Evolutionary conservation across 2,329 filamentous ascomycete species (phyloP).

Genomic region (Neopestalotiopsis rosae): DNA sequence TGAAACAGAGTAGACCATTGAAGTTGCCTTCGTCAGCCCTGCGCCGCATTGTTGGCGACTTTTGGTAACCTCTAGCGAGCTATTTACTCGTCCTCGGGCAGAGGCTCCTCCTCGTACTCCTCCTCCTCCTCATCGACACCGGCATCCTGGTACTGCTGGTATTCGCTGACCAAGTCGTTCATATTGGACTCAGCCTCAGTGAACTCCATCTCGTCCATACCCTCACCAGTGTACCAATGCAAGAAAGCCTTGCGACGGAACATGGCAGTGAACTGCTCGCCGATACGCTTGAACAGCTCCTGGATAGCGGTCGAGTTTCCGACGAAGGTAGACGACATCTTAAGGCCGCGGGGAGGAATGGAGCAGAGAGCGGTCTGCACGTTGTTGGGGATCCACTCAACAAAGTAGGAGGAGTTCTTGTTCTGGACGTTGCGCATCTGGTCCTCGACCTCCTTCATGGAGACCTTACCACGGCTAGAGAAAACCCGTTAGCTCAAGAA

Average conservation of each 20-base stretch:
- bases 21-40: not conserved
- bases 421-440: constrained; percentile 99
- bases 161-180: constrained; percentile 99
- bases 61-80: not conserved
- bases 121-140: constrained; percentile 96
- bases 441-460: constrained; percentile 99
- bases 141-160: constrained; percentile 99
- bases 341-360: constrained; percentile 94
- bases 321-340: constrained; percentile 99
- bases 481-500: not conserved
- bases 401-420: constrained; percentile 99
- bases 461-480: constrained; percentile 90
- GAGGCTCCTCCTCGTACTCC: constrained; percentile 88
- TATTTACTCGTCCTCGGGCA: constrained; percentile 70
- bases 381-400: constrained; percentile 99
- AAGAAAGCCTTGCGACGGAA: constrained; percentile 99
- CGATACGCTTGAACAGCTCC: constrained; percentile 99
- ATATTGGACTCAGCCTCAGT: constrained; percentile 99
- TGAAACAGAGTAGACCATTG: constrained; percentile 6
- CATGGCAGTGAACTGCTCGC: constrained; percentile 99
- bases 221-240: constrained; percentile 99
- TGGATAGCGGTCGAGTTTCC: constrained; percentile 99
- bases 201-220: constrained; percentile 99
- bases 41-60: not conserved
- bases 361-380: constrained; percentile 99